Evolutionary conservation across 23 red algal genomes (phyloP), one percentile per base, ranked within the genome.

Genomic region (Gracilariopsis chorda): DNA sequence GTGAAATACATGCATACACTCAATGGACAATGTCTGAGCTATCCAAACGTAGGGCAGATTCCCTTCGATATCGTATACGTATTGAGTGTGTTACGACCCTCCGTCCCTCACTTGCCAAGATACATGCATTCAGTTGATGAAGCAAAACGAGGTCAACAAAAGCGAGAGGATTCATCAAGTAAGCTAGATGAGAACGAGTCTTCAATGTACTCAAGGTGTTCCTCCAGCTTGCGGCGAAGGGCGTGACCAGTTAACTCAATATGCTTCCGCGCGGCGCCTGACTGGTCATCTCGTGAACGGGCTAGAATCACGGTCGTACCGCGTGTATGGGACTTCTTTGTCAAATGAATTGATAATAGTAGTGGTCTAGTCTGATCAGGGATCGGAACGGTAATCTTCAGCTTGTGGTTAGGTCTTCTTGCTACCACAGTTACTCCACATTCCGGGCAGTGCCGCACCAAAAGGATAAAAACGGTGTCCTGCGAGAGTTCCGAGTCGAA

Each of bases 191-290:
- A 41, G 42, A 89, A 89, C 10, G 85, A 89, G 32, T 89, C 85
- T 42, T 89, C 85, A 20, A 89, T 73, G 51, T 58, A 89, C 40
- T 89, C 85, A 20, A 89, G 61, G 36, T 89, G 67, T 16, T 64
- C 48, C 29, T 77, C 85, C 25, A 89, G 85, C 16, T 69, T 64
- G 7, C 29, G 40, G 8, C 85, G 85, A 19, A 89, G 68, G 2
- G 47, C 11, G 11, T 49, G 3, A 16, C 53, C 85, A 2, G 85
- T 52, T 29, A 37, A 33, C 40, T 89, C 68, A 89, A 89, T 89
- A 28, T 89, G 42, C 37, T 44, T 61, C 3, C 29, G 32, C 20
- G 65, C 16, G 19, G 61, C 85, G 53, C 68, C 48, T 2, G 85
- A 89, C 17, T 62, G 36, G 52, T 89, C 85, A 14, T 89, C 85